These are phyloP conservation scores for Malassezia nana DNA, from an alignment of 1,284 basidiomycete species.

Conservation along the genomic window DNA sequence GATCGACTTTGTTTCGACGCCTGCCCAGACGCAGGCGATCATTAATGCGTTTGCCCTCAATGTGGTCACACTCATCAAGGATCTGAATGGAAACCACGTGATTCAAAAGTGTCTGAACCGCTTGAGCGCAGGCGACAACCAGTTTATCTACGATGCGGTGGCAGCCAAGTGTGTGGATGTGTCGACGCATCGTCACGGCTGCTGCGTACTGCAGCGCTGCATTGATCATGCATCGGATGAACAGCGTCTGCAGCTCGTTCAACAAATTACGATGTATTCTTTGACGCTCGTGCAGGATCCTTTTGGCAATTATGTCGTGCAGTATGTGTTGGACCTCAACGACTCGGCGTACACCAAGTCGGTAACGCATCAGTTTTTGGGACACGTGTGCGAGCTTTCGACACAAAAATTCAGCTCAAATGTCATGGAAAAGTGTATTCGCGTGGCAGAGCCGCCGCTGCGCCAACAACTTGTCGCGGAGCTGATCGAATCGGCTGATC, in stretches of 20 bases:
- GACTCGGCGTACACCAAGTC: conserved; percentile 95
- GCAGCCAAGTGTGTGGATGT: conserved; percentile 98
- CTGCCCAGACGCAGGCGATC: conserved; percentile 81
- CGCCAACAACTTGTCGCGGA: conserved; percentile 93
- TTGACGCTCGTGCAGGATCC: conserved; percentile 97
- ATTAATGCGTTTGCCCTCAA: conserved; percentile 92
- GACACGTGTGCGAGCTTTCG: conserved; percentile 92
- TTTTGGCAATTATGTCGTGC: conserved; percentile 90
- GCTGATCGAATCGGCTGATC: conserved; percentile 78
- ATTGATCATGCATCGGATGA: conserved; percentile 95
- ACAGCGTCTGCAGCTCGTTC: conserved; percentile 90
- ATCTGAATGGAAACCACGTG: conserved; percentile 98
- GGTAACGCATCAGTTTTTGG: conserved; percentile 92
- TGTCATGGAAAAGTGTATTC: conserved; percentile 93
- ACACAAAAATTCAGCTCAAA: conserved; percentile 98
- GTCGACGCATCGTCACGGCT: conserved; percentile 96
- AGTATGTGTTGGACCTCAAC: conserved; percentile 96
- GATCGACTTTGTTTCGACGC: conserved; percentile 77
- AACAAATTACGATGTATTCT: conserved; percentile 97
- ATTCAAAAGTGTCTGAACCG: conserved; percentile 99
- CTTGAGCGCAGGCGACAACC: conserved; percentile 92
- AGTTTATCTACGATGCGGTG: conserved; percentile 99
- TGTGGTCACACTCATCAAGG: conserved; percentile 98
- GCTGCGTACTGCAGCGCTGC: conserved; percentile 95
- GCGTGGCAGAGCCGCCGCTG: conserved; percentile 86